Percentiles rank a stretch among this genome's conserved stretches.
Conservation (phyloP, 2,329 filamentous ascomycete species). For the Madurella fahalii region DNA sequence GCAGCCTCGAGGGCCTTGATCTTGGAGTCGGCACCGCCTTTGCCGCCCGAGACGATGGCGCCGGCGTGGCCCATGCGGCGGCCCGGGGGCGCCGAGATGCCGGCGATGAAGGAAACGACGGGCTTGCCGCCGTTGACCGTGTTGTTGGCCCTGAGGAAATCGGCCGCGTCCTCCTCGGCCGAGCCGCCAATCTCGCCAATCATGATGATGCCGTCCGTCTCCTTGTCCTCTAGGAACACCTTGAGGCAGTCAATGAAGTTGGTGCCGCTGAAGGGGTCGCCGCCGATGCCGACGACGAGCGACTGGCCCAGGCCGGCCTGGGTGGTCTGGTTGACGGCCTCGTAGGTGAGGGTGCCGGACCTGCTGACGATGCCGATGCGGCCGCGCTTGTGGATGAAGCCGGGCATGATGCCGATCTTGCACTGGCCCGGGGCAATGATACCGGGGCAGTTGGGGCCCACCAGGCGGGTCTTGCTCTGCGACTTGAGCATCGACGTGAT, state of each 20-base stretch:
- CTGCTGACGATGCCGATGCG: slow-evolving; percentile 98
- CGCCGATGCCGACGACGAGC: slow-evolving; percentile 95
- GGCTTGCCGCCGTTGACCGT: slow-evolving; percentile 81
- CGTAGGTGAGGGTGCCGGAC: slow-evolving; percentile 97
- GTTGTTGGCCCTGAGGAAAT: slow-evolving; percentile 92
- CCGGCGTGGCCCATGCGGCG: slow-evolving; percentile 98
- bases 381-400: slow-evolving; percentile 99
- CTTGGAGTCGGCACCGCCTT: slow-evolving; percentile 98
- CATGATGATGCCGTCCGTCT: slow-evolving; percentile 99
- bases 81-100: slow-evolving; percentile 94
- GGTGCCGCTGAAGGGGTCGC: slow-evolving; percentile 97
- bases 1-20: slow-evolving; percentile 90
- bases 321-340: slow-evolving; percentile 99
- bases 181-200: slow-evolving; percentile 98
- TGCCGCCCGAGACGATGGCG: slow-evolving; percentile 95
- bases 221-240: slow-evolving; percentile 91
- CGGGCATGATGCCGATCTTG: slow-evolving; percentile 99
- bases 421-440: slow-evolving; percentile 95
- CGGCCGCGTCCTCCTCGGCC: slow-evolving; percentile 95
- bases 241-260: slow-evolving; percentile 99
- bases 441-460: slow-evolving; percentile 96
- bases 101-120: slow-evolving; percentile 95
- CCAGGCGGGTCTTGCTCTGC: slow-evolving; percentile 92
- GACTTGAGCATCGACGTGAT: slow-evolving; percentile 98
- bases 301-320: slow-evolving; percentile 95